These are phyloP conservation scores for Phytophthora hibernalis DNA, from an alignment of 352 stramenopile species.

Conservation along the genomic window DNA sequence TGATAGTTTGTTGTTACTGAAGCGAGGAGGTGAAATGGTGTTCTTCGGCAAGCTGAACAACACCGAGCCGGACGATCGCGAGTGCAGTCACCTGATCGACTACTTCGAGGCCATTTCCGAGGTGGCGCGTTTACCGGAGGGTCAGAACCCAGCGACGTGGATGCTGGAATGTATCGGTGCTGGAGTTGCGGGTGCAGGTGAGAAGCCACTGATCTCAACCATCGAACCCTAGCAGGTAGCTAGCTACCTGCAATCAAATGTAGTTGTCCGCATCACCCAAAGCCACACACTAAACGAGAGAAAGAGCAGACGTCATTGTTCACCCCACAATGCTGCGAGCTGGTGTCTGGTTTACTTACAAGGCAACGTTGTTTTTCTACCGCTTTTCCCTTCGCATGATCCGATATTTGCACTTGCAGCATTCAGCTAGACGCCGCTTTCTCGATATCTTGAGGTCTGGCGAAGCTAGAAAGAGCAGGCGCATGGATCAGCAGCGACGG, in stretches of 20 bases:
- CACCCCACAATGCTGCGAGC: neutral
- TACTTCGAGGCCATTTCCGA: conserved; percentile 49
- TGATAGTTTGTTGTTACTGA: conserved; percentile 82
- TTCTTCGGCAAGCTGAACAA: conserved; percentile 62
- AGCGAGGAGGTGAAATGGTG: conserved; percentile 59
- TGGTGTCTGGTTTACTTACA: neutral
- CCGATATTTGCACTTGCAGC: neutral
- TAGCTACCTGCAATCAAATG: too few relatives aligned
- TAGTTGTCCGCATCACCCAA: neutral
- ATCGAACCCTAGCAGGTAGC: conserved; percentile 21
- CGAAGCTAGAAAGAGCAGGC: conserved; percentile 63
- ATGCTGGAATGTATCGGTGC: conserved; percentile 70
- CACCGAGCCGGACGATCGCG: neutral
- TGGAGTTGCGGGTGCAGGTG: conserved; percentile 31
- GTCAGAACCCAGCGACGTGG: conserved; percentile 72
- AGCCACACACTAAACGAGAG: conserved; percentile 16
- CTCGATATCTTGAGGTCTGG: conserved; percentile 12
- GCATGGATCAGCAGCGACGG: conserved; percentile 79
- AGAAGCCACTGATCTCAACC: conserved; percentile 31
- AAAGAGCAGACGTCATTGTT: conserved; percentile 15
- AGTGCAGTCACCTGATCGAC: conserved; percentile 39
- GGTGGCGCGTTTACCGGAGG: conserved; percentile 15
- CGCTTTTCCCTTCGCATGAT: neutral
- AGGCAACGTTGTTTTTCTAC: conserved; percentile 2
- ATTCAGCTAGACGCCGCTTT: conserved; percentile 18